Evolutionary conservation across 2,329 filamentous ascomycete genomes (phyloP).

Genomic region (Cercospora berteroae): DNA sequence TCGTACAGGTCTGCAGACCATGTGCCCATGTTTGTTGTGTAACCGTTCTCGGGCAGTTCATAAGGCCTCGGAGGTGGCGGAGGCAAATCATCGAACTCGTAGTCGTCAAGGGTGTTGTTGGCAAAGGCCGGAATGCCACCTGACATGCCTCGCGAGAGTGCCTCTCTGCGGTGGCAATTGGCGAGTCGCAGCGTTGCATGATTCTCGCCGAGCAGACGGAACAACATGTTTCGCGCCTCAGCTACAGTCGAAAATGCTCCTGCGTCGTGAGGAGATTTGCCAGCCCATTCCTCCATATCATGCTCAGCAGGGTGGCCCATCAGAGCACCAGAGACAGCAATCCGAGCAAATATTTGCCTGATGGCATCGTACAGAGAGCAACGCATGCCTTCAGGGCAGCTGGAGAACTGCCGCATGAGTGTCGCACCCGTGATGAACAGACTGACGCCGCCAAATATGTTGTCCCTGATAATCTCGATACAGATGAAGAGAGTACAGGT

Average conservation of each 20-base stretch:
- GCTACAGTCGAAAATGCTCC: neutral
- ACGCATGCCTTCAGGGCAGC: conserved; percentile 8
- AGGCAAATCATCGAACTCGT: neutral
- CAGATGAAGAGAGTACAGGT: conserved; percentile 33
- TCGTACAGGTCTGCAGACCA: conserved; percentile 1
- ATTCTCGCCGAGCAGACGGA: conserved; percentile 6
- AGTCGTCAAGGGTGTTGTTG: conserved; percentile 2
- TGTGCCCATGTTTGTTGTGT: neutral
- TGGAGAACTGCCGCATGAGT: conserved; percentile 20
- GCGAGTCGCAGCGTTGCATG: conserved; percentile 6
- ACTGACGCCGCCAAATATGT: conserved; percentile 24
- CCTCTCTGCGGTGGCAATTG: neutral
- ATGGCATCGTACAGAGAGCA: conserved; percentile 10
- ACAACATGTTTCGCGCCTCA: conserved; percentile 1
- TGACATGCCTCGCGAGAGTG: neutral
- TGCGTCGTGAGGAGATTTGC: neutral
- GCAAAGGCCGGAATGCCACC: conserved; percentile 2
- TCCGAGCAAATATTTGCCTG: conserved; percentile 22
- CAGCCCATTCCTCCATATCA: conserved; percentile 3
- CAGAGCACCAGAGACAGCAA: conserved; percentile 22
- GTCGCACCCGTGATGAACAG: conserved; percentile 26
- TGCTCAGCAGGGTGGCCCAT: conserved; percentile 17
- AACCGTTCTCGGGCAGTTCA: neutral
- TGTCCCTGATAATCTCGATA: conserved; percentile 31
- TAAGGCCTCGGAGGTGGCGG: conserved; percentile 3